Base-by-base conservation (phyloP, 208 protist genomes). In the Leishmania aethiopica region DNA sequence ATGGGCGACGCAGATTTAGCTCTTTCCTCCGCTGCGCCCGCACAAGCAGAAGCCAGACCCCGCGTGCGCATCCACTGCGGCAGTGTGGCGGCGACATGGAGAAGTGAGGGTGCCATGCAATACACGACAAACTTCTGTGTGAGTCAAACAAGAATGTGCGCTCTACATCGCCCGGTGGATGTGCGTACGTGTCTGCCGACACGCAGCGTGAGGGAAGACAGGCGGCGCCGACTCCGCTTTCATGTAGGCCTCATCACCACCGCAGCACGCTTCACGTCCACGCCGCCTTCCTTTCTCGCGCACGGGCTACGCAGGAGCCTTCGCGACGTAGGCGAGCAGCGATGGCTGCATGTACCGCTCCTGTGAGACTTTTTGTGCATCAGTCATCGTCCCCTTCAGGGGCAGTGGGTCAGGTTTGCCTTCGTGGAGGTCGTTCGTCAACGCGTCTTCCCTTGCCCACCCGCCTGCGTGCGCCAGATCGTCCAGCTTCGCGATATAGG, bases 331-430 rank as follows among this genome's bases (percentile, higher is more conserved):
- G 32, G 84, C 92, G 15, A 97, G 66, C 74, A 95, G 88, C 19
- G 89, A 90, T 0, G 92, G 94, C 84, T 94, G 92, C 49, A 75
- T 77, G 81, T 94, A 94, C 19, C 92, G 92, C 55, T 91, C 79
- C 10, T 78, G 67, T 11, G 92, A 32, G 59, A 92, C 75, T 70
- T 88, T 71, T 70, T 93, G 86, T 15, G 90, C 88, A n/a, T 92
- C 89, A 4, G 88, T 89, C n/a, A 76, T 28, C 19, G 77, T 75
- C 0, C 81, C 82, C 51, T 91, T 85, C 32, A 76, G 25, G 4
- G 79, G 83, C 19, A 83, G 89, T 22, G 91, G 84, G 5, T 87
- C 82, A 0, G 96, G 93, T 69, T 95, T 85, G 22, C 88, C 85
- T 1, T 66, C 73, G 84, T 96, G 93, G 32, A 97, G 79, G 28